Evolutionary conservation across 1,284 basidiomycete genomes (phyloP).

Genomic region (Entoloma clypeatum): DNA sequence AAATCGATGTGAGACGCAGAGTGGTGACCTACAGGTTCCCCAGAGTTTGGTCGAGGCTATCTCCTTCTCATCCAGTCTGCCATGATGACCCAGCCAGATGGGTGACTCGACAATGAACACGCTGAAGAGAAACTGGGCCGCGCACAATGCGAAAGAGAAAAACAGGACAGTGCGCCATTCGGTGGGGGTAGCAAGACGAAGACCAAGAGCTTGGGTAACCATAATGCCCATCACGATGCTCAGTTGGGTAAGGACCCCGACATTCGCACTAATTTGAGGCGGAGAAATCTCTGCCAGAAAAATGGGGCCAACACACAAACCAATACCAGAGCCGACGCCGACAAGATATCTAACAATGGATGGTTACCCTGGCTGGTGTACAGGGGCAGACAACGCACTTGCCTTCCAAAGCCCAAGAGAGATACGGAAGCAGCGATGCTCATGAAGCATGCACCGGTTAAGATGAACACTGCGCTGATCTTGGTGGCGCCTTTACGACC

Average conservation of each 20-base stretch:
- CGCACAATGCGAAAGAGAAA: constrained; percentile 58
- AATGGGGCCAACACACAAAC: constrained; percentile 83
- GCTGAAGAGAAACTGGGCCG: constrained; percentile 56
- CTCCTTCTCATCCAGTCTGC: constrained; percentile 48
- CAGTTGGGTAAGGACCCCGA: constrained; percentile 85
- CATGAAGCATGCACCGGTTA: constrained; percentile 64
- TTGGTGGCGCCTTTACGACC: constrained; percentile 67
- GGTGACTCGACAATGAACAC: constrained; percentile 63
- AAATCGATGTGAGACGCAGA: neutral
- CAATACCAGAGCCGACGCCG: constrained; percentile 80
- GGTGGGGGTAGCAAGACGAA: constrained; percentile 58
- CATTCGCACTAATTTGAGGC: constrained; percentile 63
- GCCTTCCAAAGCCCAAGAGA: constrained; percentile 64
- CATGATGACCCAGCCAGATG: constrained; percentile 53
- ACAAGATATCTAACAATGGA: constrained; percentile 57
- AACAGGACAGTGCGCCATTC: constrained; percentile 75
- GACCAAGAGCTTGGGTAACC: constrained; percentile 66
- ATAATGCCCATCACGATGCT: constrained; percentile 84
- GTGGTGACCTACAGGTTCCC: constrained; percentile 25
- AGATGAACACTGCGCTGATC: constrained; percentile 55
- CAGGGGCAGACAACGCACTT: constrained; percentile 34
- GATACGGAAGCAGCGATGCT: constrained; percentile 55
- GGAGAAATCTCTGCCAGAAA: constrained; percentile 84
- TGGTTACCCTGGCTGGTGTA: constrained; percentile 4
- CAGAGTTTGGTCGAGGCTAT: constrained; percentile 49